phyloP scores from a whole-genome alignment of 2,329 filamentous ascomycete genomes.

The Alternaria sp. region DNA sequence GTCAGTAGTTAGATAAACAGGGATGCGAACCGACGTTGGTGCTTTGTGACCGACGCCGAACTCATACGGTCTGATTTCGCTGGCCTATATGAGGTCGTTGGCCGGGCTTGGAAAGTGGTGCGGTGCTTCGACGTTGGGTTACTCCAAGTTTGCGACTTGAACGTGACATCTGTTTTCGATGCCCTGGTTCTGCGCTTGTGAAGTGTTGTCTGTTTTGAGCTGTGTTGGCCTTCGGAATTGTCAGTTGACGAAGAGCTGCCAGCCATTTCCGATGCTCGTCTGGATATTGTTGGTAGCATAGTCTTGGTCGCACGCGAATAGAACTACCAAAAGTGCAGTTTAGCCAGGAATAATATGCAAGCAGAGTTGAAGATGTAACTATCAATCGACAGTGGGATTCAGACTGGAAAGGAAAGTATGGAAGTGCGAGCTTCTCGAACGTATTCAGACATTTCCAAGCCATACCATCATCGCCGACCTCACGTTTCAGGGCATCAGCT shows the following conservation, averaged over 20 bases:
- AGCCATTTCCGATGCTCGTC: neutral
- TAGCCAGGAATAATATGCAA: neutral
- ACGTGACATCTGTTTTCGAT: conserved; percentile 9
- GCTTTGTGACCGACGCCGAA: conserved; percentile 19
- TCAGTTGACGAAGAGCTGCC: neutral
- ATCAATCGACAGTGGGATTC: accelerated
- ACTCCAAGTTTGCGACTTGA: conserved; percentile 15
- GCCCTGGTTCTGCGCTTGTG: conserved; percentile 5
- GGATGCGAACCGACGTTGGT: conserved; percentile 26
- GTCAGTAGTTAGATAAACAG: conserved; percentile 31
- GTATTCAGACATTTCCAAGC: neutral
- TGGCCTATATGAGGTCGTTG: neutral
- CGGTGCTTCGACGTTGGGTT: neutral
- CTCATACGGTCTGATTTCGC: conserved; percentile 1
- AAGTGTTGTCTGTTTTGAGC: neutral
- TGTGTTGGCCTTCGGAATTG: too few relatives aligned
- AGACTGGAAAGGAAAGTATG: neutral
- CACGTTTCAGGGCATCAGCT: neutral
- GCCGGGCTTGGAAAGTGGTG: neutral
- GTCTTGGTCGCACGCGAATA: neutral
- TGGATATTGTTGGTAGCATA: neutral
- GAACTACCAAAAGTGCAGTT: neutral
- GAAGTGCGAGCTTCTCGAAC: neutral
- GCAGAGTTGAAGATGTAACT: neutral
- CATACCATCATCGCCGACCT: neutral